phyloP scores from a whole-genome alignment of 2,329 filamentous ascomycete genomes.

The Dactylellina haptotyla region DNA sequence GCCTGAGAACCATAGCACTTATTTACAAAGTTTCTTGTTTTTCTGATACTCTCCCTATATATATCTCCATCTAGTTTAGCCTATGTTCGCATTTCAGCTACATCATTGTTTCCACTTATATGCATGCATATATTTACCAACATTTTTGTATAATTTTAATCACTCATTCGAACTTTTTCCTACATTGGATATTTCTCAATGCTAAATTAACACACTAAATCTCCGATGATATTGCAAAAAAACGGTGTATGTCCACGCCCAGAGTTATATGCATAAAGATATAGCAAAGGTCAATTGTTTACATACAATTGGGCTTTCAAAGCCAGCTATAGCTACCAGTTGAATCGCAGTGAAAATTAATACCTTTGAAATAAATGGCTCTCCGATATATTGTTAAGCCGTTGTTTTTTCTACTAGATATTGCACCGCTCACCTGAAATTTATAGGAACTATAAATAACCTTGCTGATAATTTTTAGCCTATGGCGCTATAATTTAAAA shows the following conservation, averaged over 20 bases:
- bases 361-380: no score
- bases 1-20: conserved; percentile 2
- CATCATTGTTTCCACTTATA: background rate
- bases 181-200: background rate
- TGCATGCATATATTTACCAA: conserved; percentile 7
- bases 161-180: background rate
- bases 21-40: background rate
- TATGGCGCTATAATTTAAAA: no score
- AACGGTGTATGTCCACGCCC: background rate
- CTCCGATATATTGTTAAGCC: no score
- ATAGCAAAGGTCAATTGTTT: no score
- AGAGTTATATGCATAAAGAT: background rate
- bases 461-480: no score
- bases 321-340: no score
- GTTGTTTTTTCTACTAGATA: no score
- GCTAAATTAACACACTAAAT: background rate
- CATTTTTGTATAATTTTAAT: background rate
- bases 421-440: no score
- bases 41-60: conserved; percentile 1
- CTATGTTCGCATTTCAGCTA: background rate
- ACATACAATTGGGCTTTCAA: no score
- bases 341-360: no score
- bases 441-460: no score
- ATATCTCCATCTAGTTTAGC: no score
- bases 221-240: background rate